phyloP scores from a whole-genome alignment of 2,329 filamentous ascomycete species.

The Fusarium sp. region DNA sequence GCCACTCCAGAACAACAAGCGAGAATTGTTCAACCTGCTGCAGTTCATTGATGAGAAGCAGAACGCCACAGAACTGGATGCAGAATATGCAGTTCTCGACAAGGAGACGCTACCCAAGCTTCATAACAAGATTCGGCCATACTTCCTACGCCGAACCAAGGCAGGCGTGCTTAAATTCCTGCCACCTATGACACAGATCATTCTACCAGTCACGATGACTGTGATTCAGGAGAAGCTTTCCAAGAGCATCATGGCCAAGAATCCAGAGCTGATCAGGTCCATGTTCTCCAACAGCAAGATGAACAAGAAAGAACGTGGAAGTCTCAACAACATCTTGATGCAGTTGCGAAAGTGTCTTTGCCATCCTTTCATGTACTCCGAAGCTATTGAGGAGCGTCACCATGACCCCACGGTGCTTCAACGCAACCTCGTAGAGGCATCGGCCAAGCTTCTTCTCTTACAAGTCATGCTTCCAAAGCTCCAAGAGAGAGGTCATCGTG shows the following conservation, averaged over 20 bases:
- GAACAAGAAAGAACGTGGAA: conserved; percentile 80
- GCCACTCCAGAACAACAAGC: conserved; percentile 93
- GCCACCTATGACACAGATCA: conserved; percentile 94
- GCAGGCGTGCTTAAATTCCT: conserved; percentile 91
- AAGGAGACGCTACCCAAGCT: conserved; percentile 85
- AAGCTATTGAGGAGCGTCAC: conserved; percentile 87
- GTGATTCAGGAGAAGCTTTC: conserved; percentile 94
- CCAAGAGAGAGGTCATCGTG: conserved; percentile 86
- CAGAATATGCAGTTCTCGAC: conserved; percentile 82
- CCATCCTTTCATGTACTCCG: conserved; percentile 95
- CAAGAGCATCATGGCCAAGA: conserved; percentile 93
- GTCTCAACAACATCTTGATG: conserved; percentile 93
- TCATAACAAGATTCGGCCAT: conserved; percentile 85
- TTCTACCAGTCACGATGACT: conserved; percentile 96
- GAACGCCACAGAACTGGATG: conserved; percentile 81
- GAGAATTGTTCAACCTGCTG: conserved; percentile 95
- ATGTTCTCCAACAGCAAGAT: conserved; percentile 82
- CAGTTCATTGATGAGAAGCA: conserved; percentile 86
- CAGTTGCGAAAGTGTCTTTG: conserved; percentile 95
- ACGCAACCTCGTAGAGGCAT: conserved; percentile 90
- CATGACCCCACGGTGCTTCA: conserved; percentile 74
- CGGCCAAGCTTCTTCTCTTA: conserved; percentile 87
- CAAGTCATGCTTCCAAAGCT: conserved; percentile 91
- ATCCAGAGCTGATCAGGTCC: conserved; percentile 87
- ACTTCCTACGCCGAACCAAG: conserved; percentile 84